Evolutionary conservation across 2,329 filamentous ascomycete species (phyloP).

Genomic region (Xylariaceae sp.): DNA sequence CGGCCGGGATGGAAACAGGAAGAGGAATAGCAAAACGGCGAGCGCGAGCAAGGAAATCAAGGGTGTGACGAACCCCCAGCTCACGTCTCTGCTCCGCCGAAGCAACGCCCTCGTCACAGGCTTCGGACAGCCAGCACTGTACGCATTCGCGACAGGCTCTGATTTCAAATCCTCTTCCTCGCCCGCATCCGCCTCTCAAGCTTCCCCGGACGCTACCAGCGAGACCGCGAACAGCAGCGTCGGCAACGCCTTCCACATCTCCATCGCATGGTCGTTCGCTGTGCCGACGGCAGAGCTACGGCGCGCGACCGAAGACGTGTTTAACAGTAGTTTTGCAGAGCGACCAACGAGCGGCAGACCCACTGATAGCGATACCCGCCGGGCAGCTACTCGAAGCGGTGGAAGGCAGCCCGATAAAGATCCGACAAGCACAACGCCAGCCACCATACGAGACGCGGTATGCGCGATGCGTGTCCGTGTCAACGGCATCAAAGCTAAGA

Average conservation of each 20-base stretch:
- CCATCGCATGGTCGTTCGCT: conserved; percentile 81
- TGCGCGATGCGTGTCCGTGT: conserved; percentile 57
- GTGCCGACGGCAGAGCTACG: conserved; percentile 54
- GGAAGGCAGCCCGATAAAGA: neutral
- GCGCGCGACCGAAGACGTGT: conserved; percentile 44
- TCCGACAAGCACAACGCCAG: neutral
- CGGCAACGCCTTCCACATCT: conserved; percentile 76
- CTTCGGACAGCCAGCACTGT: conserved; percentile 74
- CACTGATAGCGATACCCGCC: neutral
- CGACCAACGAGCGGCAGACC: neutral
- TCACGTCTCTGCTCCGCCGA: conserved; percentile 67
- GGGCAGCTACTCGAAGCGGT: neutral
- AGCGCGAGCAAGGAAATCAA: neutral
- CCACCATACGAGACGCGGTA: conserved; percentile 4
- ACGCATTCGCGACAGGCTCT: too few relatives aligned
- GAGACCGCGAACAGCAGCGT: conserved; percentile 24
- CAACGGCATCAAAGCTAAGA: conserved; percentile 72
- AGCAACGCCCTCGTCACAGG: conserved; percentile 68
- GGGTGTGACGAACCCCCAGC: conserved; percentile 50
- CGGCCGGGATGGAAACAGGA: neutral
- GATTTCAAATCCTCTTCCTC: too few relatives aligned
- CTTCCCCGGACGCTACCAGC: conserved; percentile 20
- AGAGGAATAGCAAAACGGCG: neutral
- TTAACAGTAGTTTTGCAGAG: neutral
- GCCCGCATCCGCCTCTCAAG: too few relatives aligned